Percentiles rank a stretch among this genome's conserved stretches.
These are phyloP conservation scores for Ramaria sp. DNA, from an alignment of 768 basidiomycete genomes.

Conservation along the genomic window DNA sequence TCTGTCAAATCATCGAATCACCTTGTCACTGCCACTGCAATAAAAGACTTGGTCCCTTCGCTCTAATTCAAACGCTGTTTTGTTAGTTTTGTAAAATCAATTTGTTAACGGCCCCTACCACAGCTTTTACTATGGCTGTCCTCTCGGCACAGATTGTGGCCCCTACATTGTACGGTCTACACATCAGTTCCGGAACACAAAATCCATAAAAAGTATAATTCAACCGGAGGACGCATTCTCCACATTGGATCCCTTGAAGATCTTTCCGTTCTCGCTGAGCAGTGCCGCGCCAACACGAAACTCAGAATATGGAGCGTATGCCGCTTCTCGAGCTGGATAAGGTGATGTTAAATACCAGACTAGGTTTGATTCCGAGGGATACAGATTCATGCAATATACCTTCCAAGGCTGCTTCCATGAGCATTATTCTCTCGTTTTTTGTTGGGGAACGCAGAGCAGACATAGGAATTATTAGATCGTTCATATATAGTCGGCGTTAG, in stretches of 20 bases:
- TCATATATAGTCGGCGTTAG: too few relatives aligned
- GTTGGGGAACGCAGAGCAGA: neutral
- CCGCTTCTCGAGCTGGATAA: conserved; percentile 33
- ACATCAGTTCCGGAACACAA: neutral
- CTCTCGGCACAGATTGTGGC: conserved; percentile 90
- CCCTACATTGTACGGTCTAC: conserved; percentile 33
- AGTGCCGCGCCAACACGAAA: conserved; percentile 91
- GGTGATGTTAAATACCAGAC: neutral
- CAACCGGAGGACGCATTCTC: conserved; percentile 91
- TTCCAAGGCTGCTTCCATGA: neutral
- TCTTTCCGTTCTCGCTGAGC: conserved; percentile 51
- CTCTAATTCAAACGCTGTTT: conserved; percentile 42
- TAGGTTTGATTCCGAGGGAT: neutral
- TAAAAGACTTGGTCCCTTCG: conserved; percentile 60
- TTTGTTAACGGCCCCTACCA: conserved; percentile 38
- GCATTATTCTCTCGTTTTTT: neutral
- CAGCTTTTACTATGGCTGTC: conserved; percentile 90
- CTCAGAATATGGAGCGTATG: conserved; percentile 81
- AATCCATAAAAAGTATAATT: conserved; percentile 2
- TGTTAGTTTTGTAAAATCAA: neutral
- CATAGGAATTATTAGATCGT: too few relatives aligned
- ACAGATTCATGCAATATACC: neutral
- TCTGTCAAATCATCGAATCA: conserved; percentile 18
- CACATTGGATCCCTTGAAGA: conserved; percentile 82
- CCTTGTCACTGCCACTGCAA: conserved; percentile 74